phyloP scores from a whole-genome alignment of 1,284 basidiomycete species.

The Ganoderma resinaceum region DNA sequence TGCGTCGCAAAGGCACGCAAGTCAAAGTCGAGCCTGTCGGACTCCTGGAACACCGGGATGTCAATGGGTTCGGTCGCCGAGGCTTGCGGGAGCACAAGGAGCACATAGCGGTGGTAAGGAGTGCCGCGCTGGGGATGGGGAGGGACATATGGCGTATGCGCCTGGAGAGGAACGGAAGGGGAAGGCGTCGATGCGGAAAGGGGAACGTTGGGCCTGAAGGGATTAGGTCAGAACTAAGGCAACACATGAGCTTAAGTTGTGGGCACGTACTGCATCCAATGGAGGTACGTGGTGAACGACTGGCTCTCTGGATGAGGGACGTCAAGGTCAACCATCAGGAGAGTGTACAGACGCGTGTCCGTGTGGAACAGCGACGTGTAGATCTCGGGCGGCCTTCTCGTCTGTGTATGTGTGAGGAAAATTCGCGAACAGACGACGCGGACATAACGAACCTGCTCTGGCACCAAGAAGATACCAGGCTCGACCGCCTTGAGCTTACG shows the following conservation, averaged over 20 bases:
- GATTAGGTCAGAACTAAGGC: neutral
- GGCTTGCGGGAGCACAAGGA: constrained; percentile 79
- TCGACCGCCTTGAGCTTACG: constrained; percentile 62
- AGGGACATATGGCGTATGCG: constrained; percentile 78
- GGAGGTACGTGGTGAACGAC: constrained; percentile 78
- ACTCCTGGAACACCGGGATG: constrained; percentile 45
- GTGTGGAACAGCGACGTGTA: constrained; percentile 81
- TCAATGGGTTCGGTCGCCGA: constrained; percentile 45
- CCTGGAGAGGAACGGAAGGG: constrained; percentile 49
- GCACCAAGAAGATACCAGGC: constrained; percentile 71
- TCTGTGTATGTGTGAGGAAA: constrained; percentile 48
- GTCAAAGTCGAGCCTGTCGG: constrained; percentile 65
- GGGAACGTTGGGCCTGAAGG: constrained; percentile 77
- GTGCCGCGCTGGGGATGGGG: constrained; percentile 90
- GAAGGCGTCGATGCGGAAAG: constrained; percentile 65
- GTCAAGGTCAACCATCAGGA: constrained; percentile 91
- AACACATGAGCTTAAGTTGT: neutral
- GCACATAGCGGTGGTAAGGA: constrained; percentile 85
- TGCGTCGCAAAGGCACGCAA: constrained; percentile 66
- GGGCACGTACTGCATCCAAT: constrained; percentile 81
- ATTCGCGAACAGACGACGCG: neutral
- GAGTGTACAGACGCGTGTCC: constrained; percentile 85
- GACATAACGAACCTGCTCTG: constrained; percentile 60
- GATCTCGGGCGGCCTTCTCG: constrained; percentile 65
- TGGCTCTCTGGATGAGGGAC: constrained; percentile 75